Conservation (phyloP, 495 filamentous ascomycete species). For the Melanomma pulvis-pyrius region DNA sequence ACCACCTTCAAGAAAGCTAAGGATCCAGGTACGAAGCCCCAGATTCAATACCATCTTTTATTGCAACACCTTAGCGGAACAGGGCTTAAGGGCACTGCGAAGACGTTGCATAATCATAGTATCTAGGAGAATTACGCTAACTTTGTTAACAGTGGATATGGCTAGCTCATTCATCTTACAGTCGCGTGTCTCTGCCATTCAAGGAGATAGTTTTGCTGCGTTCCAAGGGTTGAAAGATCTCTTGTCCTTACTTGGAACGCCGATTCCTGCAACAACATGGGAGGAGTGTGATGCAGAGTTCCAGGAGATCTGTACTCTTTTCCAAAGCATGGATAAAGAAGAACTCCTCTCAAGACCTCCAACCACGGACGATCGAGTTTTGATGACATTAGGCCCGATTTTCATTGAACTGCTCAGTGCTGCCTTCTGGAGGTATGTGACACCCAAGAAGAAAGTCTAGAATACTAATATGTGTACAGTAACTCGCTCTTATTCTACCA, state of each 20-base stretch:
- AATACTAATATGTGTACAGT: constrained; percentile 1
- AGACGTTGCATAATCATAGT: background rate
- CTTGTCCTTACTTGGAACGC: constrained; percentile 66
- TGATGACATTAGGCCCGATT: constrained; percentile 71
- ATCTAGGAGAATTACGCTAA: background rate
- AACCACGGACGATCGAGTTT: constrained; percentile 52
- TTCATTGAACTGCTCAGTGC: constrained; percentile 75
- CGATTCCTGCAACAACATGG: constrained; percentile 65
- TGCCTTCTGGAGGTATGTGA: constrained; percentile 69
- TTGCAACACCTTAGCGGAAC: background rate
- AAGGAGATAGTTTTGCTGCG: constrained; percentile 68
- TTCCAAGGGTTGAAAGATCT: constrained; percentile 69
- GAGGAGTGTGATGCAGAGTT: constrained; percentile 77
- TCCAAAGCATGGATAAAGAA: constrained; percentile 63
- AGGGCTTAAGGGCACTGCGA: background rate
- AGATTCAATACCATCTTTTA: background rate
- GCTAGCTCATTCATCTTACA: constrained; percentile 77
- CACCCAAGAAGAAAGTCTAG: background rate
- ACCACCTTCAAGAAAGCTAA: constrained; percentile 67
- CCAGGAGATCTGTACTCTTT: constrained; percentile 57
- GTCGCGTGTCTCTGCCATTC: constrained; percentile 72
- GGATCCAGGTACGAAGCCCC: constrained; percentile 45
- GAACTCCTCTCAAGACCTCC: constrained; percentile 56
- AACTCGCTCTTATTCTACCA: constrained; percentile 76
- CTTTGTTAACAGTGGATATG: constrained; percentile 61